phyloP scores from a whole-genome alignment of 164 flowering plant species.

The Euptelea pleiosperma region DNA sequence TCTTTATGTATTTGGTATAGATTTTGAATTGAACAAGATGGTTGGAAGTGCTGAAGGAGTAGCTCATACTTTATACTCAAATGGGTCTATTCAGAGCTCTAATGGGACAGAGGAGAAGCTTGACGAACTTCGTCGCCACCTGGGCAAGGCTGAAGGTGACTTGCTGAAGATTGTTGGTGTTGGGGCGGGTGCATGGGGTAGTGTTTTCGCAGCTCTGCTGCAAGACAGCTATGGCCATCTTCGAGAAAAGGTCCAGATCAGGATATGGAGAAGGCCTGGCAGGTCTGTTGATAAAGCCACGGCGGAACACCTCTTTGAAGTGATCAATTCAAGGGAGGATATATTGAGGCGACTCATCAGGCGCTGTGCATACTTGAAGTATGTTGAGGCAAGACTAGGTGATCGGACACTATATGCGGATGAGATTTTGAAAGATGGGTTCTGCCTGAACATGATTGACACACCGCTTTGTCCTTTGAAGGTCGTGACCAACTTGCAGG shows the following conservation, averaged over 20 bases:
- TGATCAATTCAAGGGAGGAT: conserved; percentile 91
- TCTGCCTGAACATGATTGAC: conserved; percentile 90
- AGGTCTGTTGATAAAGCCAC: conserved; percentile 68
- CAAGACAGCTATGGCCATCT: conserved; percentile 80
- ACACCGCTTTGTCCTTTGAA: conserved; percentile 86
- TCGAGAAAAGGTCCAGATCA: conserved; percentile 64
- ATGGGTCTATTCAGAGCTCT: conserved; percentile 35
- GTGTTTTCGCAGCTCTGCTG: conserved; percentile 81
- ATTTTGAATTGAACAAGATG: conserved; percentile 37
- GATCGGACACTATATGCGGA: conserved; percentile 75
- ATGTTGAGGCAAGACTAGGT: conserved; percentile 85
- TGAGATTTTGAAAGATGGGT: conserved; percentile 88
- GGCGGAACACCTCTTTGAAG: conserved; percentile 84
- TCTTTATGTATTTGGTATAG: no score
- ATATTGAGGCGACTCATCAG: conserved; percentile 74
- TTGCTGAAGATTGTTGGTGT: conserved; percentile 73
- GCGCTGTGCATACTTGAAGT: conserved; percentile 84
- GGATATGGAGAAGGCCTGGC: conserved; percentile 89
- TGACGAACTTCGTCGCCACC: conserved; percentile 63
- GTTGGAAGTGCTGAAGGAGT: conserved; percentile 31
- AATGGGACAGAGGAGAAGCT: conserved; percentile 47
- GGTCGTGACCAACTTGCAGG: conserved; percentile 88
- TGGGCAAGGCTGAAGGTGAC: conserved; percentile 80
- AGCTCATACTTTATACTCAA: conserved; percentile 21
- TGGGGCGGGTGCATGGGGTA: conserved; percentile 96